phyloP scores from a whole-genome alignment of 2,329 filamentous ascomycete genomes.

The Verticillium dahliae region DNA sequence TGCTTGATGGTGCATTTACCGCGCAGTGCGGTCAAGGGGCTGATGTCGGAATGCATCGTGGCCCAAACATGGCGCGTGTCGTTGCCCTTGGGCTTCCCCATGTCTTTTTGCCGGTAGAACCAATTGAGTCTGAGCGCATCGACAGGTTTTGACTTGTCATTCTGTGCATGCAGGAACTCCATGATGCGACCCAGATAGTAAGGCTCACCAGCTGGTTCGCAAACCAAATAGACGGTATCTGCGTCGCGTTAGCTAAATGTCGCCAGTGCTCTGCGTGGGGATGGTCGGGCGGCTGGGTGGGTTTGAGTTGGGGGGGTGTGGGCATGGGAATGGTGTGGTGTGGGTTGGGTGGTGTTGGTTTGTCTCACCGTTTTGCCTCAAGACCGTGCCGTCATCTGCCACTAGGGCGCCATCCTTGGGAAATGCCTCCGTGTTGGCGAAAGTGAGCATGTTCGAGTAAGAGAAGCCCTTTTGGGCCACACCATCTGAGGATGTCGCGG shows the following conservation, averaged over 20 bases:
- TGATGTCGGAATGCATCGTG: constrained; percentile 97
- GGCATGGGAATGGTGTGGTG: background rate
- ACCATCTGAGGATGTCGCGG: constrained; percentile 27
- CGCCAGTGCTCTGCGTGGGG: background rate
- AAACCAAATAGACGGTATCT: constrained; percentile 89
- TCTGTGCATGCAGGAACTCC: constrained; percentile 86
- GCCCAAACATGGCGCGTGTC: constrained; percentile 90
- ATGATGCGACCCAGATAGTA: constrained; percentile 98
- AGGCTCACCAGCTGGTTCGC: constrained; percentile 93
- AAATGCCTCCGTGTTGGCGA: constrained; percentile 48
- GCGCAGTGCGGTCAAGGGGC: constrained; percentile 83
- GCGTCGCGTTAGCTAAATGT: constrained; percentile 8
- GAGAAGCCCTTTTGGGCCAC: constrained; percentile 30
- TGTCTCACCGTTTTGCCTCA: constrained; percentile 76
- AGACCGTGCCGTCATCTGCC: constrained; percentile 82
- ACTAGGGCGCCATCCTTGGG: constrained; percentile 70
- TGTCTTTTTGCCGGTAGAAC: constrained; percentile 96
- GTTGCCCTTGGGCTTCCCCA: constrained; percentile 73
- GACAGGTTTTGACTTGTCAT: constrained; percentile 65
- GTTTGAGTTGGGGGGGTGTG: background rate
- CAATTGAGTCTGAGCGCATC: constrained; percentile 92
- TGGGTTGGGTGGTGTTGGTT: constrained; percentile 10
- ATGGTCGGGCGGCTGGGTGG: background rate
- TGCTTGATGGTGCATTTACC: constrained; percentile 91
- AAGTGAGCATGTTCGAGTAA: constrained; percentile 84